phyloP scores from a whole-genome alignment of 2,329 filamentous ascomycete genomes.

The Aspergillus amoenus region DNA sequence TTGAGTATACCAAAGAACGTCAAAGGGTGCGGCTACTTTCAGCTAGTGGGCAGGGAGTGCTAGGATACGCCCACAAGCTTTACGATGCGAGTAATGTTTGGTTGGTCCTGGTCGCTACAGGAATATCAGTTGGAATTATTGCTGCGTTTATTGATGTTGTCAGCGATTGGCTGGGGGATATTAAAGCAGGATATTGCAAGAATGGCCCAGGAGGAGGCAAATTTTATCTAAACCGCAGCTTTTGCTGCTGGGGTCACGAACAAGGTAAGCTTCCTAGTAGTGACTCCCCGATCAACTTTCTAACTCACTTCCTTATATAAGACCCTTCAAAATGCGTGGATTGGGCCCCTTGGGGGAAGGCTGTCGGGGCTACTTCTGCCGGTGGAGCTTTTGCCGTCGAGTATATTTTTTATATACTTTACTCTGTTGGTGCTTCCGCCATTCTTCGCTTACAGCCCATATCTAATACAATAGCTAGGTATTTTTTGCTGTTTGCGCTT shows the following conservation, averaged over 20 bases:
- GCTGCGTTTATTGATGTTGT: constrained; percentile 88
- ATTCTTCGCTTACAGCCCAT: background rate
- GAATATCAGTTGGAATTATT: constrained; percentile 76
- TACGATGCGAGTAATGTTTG: constrained; percentile 88
- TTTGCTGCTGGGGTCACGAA: constrained; percentile 92
- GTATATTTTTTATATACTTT: constrained; percentile 82
- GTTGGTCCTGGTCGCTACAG: constrained; percentile 82
- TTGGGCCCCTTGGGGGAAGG: constrained; percentile 82
- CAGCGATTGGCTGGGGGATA: constrained; percentile 88
- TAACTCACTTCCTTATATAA: constrained; percentile 20
- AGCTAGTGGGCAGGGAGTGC: constrained; percentile 65
- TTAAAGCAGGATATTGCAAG: constrained; percentile 87
- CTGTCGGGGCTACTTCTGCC: constrained; percentile 64
- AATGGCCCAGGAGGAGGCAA: constrained; percentile 73
- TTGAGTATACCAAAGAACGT: constrained; percentile 95
- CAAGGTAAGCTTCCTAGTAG: constrained; percentile 35
- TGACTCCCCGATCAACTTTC: background rate
- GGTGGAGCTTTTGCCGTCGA: constrained; percentile 78
- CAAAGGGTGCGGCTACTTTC: constrained; percentile 78
- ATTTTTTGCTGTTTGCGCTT: constrained; percentile 73
- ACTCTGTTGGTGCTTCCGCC: constrained; percentile 62
- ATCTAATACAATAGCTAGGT: constrained; percentile 52
- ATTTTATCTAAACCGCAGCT: constrained; percentile 88
- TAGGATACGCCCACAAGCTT: constrained; percentile 71
- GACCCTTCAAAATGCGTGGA: constrained; percentile 77